Evolutionary conservation across 345 rosid genomes (phyloP).

Genomic region (Boechera retrofracta): DNA sequence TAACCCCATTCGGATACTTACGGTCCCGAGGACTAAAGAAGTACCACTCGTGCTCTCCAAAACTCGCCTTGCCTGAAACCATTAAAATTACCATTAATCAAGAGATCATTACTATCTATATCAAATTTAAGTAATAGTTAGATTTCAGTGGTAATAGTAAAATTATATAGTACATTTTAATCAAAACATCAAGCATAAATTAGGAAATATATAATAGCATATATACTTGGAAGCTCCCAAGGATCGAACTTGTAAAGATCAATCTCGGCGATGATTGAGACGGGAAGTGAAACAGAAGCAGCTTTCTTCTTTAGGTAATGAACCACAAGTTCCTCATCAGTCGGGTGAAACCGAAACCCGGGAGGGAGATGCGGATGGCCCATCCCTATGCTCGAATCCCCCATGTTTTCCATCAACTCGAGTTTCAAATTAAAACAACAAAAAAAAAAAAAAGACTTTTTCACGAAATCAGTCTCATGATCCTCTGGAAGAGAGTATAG

Average conservation of each 20-base stretch:
- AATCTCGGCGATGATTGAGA: slow-evolving; percentile 72
- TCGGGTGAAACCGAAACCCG: slow-evolving; percentile 71
- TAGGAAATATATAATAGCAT: background rate
- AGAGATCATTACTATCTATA: background rate
- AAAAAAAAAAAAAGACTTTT: background rate
- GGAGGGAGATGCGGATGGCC: slow-evolving; percentile 55
- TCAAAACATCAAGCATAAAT: background rate
- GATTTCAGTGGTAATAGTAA: background rate
- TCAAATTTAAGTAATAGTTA: background rate
- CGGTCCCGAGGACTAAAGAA: slow-evolving; percentile 74
- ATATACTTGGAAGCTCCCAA: slow-evolving; percentile 73
- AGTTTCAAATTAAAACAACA: too few species aligned
- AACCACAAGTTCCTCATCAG: slow-evolving; percentile 73
- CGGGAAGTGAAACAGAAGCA: slow-evolving; percentile 66
- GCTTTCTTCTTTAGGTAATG: slow-evolving; percentile 74
- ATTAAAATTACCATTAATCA: background rate
- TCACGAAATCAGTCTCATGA: slow-evolving; percentile 17
- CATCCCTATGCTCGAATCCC: slow-evolving; percentile 37
- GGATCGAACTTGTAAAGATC: slow-evolving; percentile 82
- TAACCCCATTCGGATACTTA: slow-evolving; percentile 73
- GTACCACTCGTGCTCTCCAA: slow-evolving; percentile 83
- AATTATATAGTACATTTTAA: slow-evolving; percentile 2
- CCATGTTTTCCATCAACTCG: slow-evolving; percentile 40
- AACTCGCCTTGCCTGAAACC: slow-evolving; percentile 64
- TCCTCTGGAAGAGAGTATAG: background rate